These are phyloP conservation scores for Solanum dulcamara DNA, from an alignment of 257 asterid genomes.

Conservation along the genomic window DNA sequence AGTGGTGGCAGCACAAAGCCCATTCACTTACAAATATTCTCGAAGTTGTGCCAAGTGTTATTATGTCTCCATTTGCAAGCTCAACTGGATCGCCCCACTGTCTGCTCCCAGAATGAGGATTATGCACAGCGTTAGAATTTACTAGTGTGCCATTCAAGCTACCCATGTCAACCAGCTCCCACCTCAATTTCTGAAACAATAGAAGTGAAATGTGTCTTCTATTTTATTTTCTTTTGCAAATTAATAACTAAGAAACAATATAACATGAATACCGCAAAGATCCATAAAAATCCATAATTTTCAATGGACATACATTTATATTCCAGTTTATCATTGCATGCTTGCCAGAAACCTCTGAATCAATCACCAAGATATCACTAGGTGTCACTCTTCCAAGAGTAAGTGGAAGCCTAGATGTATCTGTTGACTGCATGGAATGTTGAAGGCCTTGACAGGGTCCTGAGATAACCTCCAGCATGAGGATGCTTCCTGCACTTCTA, in stretches of 20 bases:
- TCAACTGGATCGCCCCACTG: conserved; percentile 73
- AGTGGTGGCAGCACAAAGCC: background rate
- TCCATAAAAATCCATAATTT: conserved; percentile 3
- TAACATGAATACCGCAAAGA: background rate
- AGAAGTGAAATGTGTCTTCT: conserved; percentile 1
- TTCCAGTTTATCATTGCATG: conserved; percentile 92
- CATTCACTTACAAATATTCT: conserved; percentile 42
- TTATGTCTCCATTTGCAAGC: conserved; percentile 57
- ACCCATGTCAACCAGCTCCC: conserved; percentile 99
- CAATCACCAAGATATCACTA: conserved; percentile 59
- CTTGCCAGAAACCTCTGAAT: conserved; percentile 96
- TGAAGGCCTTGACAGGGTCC: conserved; percentile 81
- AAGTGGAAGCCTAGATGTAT: conserved; percentile 61
- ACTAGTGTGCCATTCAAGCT: conserved; percentile 80
- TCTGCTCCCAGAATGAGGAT: conserved; percentile 58
- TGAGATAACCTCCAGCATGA: conserved; percentile 76
- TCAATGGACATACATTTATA: conserved; percentile 39
- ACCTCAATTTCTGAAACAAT: conserved; percentile 55
- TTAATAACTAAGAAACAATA: conserved; percentile 9
- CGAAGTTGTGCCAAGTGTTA: conserved; percentile 78
- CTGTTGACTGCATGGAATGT: conserved; percentile 49
- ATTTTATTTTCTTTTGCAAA: background rate
- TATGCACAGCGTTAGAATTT: conserved; percentile 52
- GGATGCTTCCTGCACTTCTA: conserved; percentile 95
- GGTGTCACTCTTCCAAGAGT: conserved; percentile 91